Base-by-base conservation (phyloP, 495 filamentous ascomycete genomes). In the Tuber melanosporum region DNA sequence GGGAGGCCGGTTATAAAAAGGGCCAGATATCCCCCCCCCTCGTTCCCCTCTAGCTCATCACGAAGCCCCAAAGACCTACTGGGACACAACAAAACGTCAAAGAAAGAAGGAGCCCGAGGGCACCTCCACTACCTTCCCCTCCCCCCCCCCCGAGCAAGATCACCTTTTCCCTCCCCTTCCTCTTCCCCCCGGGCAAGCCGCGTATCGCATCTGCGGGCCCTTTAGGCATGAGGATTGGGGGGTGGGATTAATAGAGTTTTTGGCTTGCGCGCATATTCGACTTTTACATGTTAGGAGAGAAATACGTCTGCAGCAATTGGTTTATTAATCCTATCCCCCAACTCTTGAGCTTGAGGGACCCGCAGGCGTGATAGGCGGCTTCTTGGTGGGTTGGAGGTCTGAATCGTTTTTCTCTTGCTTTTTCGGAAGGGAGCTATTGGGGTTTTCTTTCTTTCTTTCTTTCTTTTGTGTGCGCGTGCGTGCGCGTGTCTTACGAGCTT, bases 281-380 rank as follows among this genome's bases (percentile, higher is more conserved):
- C 57, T 17, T 3, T 66, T 36, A 66, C 32, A 5, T 6, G 52
- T 12, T 62, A 62, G 26, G 26, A 1, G 14, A 14, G 14, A 26
- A 62, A 66, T 36, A 14, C 12, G n/a, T 32, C 52, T 32, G 26
- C 14, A 62, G 0, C 57, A 66, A 66, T 66, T 66, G 14, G 26
- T 66, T 26, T 66, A 66, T 36, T 66, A 66, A 66, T 66, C 57
- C 57, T 66, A 66, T 66, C 57, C 57, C 57, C 57, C 57, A 66
- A 66, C 57, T 66, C 57, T 66, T 36, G 57, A 12, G 57, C 36
- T 32, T 36, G 12, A 66, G 10, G 57, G 15, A 17, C 57, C 57
- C 57, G 57, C 57, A 66, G 57, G 14, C 4, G 57, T 36, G 57
- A 66, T 66, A 36, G 12, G 57, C 57, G 14, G 57, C 57, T 17